Percentiles rank a stretch among this genome's conserved stretches.
These are phyloP conservation scores for Starmerella lactis-condensi DNA, from an alignment of 805 yeast genomes.

Conservation along the genomic window DNA sequence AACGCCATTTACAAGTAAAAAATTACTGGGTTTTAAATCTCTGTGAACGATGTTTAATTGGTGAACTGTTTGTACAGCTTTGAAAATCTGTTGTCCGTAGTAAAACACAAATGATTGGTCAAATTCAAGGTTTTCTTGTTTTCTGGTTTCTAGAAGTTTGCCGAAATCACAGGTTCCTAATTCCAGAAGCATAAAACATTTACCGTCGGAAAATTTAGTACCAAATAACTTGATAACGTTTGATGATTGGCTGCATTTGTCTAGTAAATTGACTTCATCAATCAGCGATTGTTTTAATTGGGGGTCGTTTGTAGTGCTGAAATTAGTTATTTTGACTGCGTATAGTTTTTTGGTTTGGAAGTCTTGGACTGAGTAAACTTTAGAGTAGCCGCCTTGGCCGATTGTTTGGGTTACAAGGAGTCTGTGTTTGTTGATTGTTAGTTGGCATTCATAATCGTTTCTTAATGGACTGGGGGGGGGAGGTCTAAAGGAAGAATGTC, in stretches of 20 bases:
- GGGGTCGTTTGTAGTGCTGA: neutral
- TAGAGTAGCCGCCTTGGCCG: conserved; percentile 13
- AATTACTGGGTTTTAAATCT: conserved; percentile 89
- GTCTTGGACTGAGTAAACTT: conserved; percentile 8
- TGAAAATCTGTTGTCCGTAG: conserved; percentile 63
- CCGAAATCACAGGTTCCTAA: conserved; percentile 87
- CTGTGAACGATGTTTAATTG: conserved; percentile 80
- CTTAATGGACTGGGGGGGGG: too few species aligned
- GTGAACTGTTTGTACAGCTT: conserved; percentile 75
- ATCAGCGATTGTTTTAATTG: conserved; percentile 20
- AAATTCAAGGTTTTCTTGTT: conserved; percentile 26
- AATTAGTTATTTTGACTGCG: conserved; percentile 10
- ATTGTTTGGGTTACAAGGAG: conserved; percentile 2
- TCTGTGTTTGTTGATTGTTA: too few species aligned
- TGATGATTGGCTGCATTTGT: conserved; percentile 37
- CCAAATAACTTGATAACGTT: conserved; percentile 69
- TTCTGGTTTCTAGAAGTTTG: conserved; percentile 46
- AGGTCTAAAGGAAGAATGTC: too few species aligned
- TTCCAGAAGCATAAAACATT: conserved; percentile 69
- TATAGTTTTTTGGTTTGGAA: neutral
- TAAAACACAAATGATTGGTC: conserved; percentile 72
- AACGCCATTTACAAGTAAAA: conserved; percentile 63
- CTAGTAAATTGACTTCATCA: conserved; percentile 66
- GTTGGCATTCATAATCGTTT: too few species aligned
- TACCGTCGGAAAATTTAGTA: conserved; percentile 45